These are phyloP conservation scores for Eucalyptus globulus DNA, from an alignment of 345 rosid species.

Conservation along the genomic window DNA sequence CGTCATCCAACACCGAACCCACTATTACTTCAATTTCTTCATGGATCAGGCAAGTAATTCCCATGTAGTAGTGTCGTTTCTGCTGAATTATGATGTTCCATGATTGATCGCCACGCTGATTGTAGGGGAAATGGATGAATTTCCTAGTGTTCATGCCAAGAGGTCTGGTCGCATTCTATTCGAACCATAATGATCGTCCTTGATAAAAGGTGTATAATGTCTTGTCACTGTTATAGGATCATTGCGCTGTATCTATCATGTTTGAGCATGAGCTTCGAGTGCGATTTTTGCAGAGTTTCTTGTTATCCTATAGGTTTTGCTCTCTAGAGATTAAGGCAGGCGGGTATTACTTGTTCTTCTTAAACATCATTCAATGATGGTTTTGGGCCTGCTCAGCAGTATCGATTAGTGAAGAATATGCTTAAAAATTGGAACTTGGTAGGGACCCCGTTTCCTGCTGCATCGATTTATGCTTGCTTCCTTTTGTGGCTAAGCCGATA, in stretches of 20 bases:
- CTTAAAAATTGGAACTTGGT: neutral
- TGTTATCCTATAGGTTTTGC: neutral
- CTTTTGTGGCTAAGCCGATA: neutral
- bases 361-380: neutral
- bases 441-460: neutral
- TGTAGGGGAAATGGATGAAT: neutral
- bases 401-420: neutral
- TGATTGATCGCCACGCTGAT: neutral
- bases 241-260: neutral
- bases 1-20: slow-evolving; percentile 30
- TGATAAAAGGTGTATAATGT: neutral
- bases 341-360: neutral
- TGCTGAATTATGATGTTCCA: neutral
- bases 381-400: neutral
- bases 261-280: neutral
- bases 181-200: neutral
- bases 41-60: slow-evolving; percentile 76
- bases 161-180: neutral
- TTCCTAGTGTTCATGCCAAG: neutral
- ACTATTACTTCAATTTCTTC: slow-evolving; percentile 48
- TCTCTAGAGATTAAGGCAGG: neutral
- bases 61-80: neutral
- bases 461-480: neutral
- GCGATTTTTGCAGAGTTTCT: neutral
- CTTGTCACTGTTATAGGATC: neutral